Evolutionary conservation across 2,329 filamentous ascomycete genomes (phyloP).

Genomic region (Aspergillus aculeatus): DNA sequence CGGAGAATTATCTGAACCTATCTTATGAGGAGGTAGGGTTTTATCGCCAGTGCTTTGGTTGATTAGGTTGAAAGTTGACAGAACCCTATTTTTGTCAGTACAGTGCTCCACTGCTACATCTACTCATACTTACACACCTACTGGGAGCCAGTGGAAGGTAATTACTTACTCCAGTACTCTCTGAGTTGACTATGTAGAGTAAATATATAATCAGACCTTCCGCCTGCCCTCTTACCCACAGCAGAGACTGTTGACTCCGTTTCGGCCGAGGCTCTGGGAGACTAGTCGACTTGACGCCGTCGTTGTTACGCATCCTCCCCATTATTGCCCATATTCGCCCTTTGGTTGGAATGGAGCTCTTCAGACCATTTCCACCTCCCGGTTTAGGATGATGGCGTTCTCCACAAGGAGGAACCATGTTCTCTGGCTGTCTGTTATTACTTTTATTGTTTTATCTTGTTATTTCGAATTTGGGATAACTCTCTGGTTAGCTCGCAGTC

Average conservation of each 20-base stretch:
- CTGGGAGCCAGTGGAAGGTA: no score
- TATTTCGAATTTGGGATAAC: not conserved
- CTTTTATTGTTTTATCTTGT: not conserved
- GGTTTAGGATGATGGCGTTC: conserved; percentile 15
- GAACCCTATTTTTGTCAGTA: not conserved
- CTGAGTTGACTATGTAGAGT: no score
- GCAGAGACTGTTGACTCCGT: conserved; percentile 4
- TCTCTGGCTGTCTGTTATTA: conserved; percentile 4
- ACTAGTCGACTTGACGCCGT: conserved; percentile 18
- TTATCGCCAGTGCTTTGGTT: not conserved
- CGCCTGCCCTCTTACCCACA: not conserved
- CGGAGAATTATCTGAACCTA: not conserved
- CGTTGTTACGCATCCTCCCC: conserved; percentile 19
- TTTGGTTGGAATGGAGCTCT: conserved; percentile 16
- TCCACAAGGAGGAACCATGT: conserved; percentile 26
- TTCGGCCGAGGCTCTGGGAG: conserved; percentile 15
- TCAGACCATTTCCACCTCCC: conserved; percentile 13
- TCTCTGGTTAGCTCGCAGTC: no score
- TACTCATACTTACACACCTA: no score
- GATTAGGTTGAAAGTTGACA: not conserved
- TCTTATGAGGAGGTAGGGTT: not conserved
- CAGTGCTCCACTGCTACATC: no score
- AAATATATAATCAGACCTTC: no score
- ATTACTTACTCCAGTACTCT: no score
- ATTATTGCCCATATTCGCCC: conserved; percentile 17